Conservation (phyloP, 768 basidiomycete genomes). For the Agaricus blazei region DNA sequence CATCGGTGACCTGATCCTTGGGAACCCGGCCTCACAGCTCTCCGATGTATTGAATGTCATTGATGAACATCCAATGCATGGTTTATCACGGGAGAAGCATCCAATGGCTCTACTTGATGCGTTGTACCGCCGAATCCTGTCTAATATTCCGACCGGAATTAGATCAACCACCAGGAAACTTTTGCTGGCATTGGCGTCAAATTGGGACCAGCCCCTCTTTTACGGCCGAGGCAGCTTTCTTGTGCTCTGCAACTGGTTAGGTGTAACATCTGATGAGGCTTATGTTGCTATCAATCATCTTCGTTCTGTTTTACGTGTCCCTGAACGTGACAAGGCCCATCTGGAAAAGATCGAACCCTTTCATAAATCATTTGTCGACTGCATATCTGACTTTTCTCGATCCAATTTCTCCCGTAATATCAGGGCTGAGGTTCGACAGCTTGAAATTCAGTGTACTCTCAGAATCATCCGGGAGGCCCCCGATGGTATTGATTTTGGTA, state of each 20-base stretch:
- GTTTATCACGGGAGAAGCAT: no score
- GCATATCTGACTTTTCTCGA: neutral
- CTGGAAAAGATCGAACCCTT: no score
- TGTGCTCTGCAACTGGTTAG: neutral
- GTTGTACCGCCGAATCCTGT: neutral
- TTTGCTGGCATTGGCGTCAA: neutral
- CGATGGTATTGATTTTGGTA: no score
- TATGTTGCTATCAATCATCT: neutral
- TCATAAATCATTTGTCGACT: no score
- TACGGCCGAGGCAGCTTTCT: no score
- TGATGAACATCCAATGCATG: no score
- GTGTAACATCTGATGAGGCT: neutral
- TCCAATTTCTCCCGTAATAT: neutral
- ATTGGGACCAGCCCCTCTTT: neutral
- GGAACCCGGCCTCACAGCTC: neutral
- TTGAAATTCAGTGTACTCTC: neutral
- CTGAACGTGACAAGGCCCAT: no score
- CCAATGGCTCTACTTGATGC: neutral
- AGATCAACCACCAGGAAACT: neutral
- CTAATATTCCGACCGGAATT: no score
- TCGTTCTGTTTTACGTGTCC: no score
- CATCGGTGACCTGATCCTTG: conserved; percentile 10
- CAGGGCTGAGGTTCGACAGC: neutral
- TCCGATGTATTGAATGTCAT: no score
- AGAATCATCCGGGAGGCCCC: neutral